Evolutionary conservation across 176 grass and related monocot species (phyloP).

Genomic region (Chrysopogon serrulatus): DNA sequence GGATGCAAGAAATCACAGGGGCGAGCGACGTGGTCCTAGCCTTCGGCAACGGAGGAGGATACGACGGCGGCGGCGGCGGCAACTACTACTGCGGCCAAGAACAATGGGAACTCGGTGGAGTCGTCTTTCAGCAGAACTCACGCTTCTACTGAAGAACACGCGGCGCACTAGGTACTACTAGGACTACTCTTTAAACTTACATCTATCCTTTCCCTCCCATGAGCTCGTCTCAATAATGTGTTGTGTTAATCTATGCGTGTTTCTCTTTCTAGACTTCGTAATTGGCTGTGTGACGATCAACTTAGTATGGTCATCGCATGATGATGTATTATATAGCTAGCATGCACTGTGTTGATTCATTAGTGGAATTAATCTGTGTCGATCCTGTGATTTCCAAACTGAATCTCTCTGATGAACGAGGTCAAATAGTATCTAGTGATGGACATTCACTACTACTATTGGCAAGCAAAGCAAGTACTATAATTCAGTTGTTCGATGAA

Average conservation of each 20-base stretch:
- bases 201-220: background rate
- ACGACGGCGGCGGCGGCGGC: background rate
- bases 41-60: conserved; percentile 28
- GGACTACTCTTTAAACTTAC: conserved; percentile 16
- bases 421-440: background rate
- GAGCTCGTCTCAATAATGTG: conserved; percentile 33
- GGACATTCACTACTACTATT: background rate
- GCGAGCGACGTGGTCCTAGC: conserved; percentile 23
- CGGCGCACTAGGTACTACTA: background rate
- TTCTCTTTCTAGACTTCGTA: conserved; percentile 13
- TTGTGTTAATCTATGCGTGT: conserved; percentile 13
- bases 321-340: conserved; percentile 31
- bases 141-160: conserved; percentile 27
- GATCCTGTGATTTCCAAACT: background rate
- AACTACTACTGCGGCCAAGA: conserved; percentile 38
- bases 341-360: conserved; percentile 18
- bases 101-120: conserved; percentile 65
- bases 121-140: conserved; percentile 33
- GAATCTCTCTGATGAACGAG: background rate
- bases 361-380: conserved; percentile 1
- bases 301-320: conserved; percentile 42
- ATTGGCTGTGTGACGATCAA: conserved; percentile 22
- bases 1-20: conserved; percentile 38
- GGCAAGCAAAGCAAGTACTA: background rate
- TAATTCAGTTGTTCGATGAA: background rate